Percentiles rank a stretch among this genome's conserved stretches.
These are phyloP conservation scores for Haplosporangium sp. DNA, from an alignment of 371 early-diverging fungal genomes.

Conservation along the genomic window DNA sequence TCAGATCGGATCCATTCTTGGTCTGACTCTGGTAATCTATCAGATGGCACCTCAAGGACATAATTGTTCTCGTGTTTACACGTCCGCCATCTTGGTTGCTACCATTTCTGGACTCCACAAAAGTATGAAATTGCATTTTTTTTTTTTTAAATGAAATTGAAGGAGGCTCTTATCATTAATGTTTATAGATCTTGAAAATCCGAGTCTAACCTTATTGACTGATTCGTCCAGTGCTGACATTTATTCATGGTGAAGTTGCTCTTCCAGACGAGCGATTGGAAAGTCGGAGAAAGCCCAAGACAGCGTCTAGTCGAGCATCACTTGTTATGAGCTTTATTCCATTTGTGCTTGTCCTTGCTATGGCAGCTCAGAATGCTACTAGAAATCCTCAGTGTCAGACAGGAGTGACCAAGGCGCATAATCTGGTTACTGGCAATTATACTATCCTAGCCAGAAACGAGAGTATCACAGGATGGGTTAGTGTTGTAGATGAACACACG, in stretches of 20 bases:
- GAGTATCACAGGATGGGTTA: slow-evolving; percentile 80
- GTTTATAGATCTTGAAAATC: slow-evolving; percentile 3
- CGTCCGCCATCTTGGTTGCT: slow-evolving; percentile 47
- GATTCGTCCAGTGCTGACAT: slow-evolving; percentile 23
- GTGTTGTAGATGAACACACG: slow-evolving; percentile 69
- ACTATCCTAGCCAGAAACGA: slow-evolving; percentile 72
- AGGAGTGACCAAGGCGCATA: slow-evolving; percentile 48
- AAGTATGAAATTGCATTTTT: slow-evolving; percentile 9
- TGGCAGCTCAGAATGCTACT: slow-evolving; percentile 53
- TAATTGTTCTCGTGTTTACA: slow-evolving; percentile 50
- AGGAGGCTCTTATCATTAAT: not conserved
- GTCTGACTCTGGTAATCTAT: slow-evolving; percentile 54
- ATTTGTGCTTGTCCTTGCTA: slow-evolving; percentile 41
- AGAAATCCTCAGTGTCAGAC: slow-evolving; percentile 59
- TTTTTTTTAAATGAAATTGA: not conserved
- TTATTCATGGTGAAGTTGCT: slow-evolving; percentile 56
- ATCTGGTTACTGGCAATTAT: slow-evolving; percentile 46
- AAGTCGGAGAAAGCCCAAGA: slow-evolving; percentile 29
- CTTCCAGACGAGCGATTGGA: slow-evolving; percentile 53
- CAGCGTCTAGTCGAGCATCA: slow-evolving; percentile 24
- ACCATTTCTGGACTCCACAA: slow-evolving; percentile 55
- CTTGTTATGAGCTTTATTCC: slow-evolving; percentile 51
- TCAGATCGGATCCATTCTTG: slow-evolving; percentile 39
- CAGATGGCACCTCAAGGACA: slow-evolving; percentile 50
- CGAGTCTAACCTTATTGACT: too few relatives aligned